Evolutionary conservation across 164 flowering plant species (phyloP).

Genomic region (Nelumbo lutea): DNA sequence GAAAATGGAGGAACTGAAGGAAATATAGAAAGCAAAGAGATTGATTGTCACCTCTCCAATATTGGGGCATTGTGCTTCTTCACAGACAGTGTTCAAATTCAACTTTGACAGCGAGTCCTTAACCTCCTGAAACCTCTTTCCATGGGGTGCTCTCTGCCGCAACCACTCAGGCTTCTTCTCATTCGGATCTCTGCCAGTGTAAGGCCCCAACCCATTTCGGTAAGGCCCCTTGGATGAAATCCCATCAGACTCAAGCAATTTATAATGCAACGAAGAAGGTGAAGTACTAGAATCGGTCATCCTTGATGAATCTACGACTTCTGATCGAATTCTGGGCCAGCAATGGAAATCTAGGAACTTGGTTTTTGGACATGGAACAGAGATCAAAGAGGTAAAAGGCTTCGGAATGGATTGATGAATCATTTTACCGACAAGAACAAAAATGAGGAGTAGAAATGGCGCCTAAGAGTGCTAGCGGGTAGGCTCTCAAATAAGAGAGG

Average conservation of each 20-base stretch:
- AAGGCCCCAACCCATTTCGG: conserved; percentile 57
- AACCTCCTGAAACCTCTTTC: conserved; percentile 62
- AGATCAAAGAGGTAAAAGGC: conserved; percentile 17
- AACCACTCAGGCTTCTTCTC: conserved; percentile 89
- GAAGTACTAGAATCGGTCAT: neutral
- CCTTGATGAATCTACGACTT: conserved; percentile 19
- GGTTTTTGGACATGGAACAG: conserved; percentile 13
- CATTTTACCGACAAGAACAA: conserved; percentile 7
- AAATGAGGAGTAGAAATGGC: neutral
- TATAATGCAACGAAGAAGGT: conserved; percentile 7
- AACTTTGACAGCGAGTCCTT: conserved; percentile 58
- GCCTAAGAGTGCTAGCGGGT: too few species aligned
- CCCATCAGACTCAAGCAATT: conserved; percentile 26
- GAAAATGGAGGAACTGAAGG: neutral
- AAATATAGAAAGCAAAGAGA: neutral
- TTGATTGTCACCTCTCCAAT: conserved; percentile 68
- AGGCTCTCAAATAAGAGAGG: neutral
- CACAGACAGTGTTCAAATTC: conserved; percentile 87
- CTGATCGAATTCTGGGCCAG: conserved; percentile 10
- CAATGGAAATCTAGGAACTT: conserved; percentile 3
- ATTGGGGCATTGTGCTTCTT: conserved; percentile 96
- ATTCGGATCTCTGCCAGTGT: conserved; percentile 77
- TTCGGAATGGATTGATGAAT: conserved; percentile 20
- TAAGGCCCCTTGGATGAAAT: conserved; percentile 20
- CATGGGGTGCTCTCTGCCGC: conserved; percentile 83